Evolutionary conservation across 345 rosid species (phyloP).

Genomic region (Luvunga scandens): DNA sequence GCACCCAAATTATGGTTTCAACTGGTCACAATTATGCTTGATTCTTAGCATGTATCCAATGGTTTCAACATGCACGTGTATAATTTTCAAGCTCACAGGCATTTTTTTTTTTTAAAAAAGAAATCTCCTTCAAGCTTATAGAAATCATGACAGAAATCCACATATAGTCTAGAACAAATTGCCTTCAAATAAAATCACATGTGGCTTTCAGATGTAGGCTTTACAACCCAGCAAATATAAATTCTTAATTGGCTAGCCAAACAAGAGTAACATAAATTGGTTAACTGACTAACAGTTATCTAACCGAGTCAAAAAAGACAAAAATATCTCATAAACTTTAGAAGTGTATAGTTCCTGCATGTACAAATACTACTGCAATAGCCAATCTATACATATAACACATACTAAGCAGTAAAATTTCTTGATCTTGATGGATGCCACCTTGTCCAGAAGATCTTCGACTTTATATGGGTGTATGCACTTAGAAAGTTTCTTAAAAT

Average conservation of each 20-base stretch:
- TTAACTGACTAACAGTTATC: background rate
- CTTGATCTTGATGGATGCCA: background rate
- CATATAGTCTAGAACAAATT: background rate
- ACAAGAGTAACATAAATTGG: background rate
- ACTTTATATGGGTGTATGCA: background rate
- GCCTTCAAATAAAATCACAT: background rate
- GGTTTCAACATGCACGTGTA: background rate
- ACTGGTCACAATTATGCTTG: no score
- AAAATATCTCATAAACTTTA: background rate
- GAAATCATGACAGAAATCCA: background rate
- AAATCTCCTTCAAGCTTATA: background rate
- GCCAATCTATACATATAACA: background rate
- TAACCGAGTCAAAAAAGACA: background rate
- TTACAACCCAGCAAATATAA: background rate
- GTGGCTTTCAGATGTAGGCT: background rate
- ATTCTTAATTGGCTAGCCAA: background rate
- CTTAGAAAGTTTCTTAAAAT: background rate
- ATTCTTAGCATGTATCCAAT: no score
- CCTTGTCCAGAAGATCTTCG: background rate
- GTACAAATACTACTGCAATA: background rate
- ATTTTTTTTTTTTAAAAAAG: no score
- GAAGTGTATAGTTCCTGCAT: no score
- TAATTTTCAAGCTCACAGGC: background rate
- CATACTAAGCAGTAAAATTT: background rate
- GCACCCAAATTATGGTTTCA: no score